These are phyloP conservation scores for Salvia sclarea DNA, from an alignment of 305 asterid species.

Conservation along the genomic window DNA sequence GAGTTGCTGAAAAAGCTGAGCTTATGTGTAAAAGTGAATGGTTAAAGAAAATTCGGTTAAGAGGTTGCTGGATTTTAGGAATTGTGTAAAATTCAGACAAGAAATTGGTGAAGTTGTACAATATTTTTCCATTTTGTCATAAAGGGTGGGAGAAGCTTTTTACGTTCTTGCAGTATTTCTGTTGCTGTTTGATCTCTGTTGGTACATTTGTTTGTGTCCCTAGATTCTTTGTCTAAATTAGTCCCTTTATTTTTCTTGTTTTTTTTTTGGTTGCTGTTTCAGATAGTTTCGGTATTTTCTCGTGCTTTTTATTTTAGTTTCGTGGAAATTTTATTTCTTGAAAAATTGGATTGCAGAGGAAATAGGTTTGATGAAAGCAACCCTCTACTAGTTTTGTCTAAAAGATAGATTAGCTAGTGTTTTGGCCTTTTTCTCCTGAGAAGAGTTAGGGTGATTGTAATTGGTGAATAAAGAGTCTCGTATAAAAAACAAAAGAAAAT, in stretches of 20 bases:
- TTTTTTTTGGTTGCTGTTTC: neutral
- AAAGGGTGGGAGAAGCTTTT: slow-evolving; percentile 21
- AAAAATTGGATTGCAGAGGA: neutral
- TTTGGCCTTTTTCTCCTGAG: neutral
- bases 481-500: too few relatives aligned
- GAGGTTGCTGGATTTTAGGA: slow-evolving; percentile 20
- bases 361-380: neutral
- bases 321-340: neutral
- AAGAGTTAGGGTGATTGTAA: neutral
- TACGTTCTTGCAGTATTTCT: slow-evolving; percentile 15
- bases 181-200: slow-evolving; percentile 9
- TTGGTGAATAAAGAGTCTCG: neutral
- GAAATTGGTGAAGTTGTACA: slow-evolving; percentile 9
- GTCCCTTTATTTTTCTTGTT: too few relatives aligned
- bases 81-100: slow-evolving; percentile 9
- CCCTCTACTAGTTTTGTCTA: neutral
- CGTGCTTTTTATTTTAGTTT: neutral
- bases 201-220: slow-evolving; percentile 15
- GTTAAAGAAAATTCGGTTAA: neutral
- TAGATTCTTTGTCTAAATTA: slow-evolving; percentile 5
- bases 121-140: slow-evolving; percentile 13
- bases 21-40: slow-evolving; percentile 2
- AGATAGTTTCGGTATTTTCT: neutral
- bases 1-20: slow-evolving; percentile 38
- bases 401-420: neutral